Conservation (phyloP, 768 basidiomycete species). For the Amanita thiersii region DNA sequence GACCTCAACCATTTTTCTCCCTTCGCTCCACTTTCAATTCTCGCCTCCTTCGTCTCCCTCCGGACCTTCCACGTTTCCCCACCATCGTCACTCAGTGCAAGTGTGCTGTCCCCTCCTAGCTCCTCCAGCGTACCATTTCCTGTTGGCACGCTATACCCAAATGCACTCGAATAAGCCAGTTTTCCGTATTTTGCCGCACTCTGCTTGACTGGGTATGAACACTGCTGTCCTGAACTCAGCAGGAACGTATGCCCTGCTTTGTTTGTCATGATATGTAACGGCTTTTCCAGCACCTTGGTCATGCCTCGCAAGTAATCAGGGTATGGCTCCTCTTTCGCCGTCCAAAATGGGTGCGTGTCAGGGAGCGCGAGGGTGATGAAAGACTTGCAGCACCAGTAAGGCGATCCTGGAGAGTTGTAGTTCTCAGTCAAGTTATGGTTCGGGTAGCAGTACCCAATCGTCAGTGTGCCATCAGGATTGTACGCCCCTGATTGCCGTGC, state of each 20-base stretch:
- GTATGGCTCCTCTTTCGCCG: constrained; percentile 55
- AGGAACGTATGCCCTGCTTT: constrained; percentile 59
- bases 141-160: constrained; percentile 69
- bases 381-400: constrained; percentile 79
- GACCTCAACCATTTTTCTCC: constrained; percentile 47
- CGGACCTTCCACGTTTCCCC: constrained; percentile 71
- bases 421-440: constrained; percentile 74
- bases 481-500: constrained; percentile 54
- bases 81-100: constrained; percentile 61
- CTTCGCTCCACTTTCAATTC: too few relatives aligned
- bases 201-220: constrained; percentile 73
- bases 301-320: constrained; percentile 39
- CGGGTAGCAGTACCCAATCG: constrained; percentile 63
- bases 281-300: constrained; percentile 47
- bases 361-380: constrained; percentile 62
- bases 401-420: constrained; percentile 73
- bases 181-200: constrained; percentile 77
- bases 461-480: constrained; percentile 57
- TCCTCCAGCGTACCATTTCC: constrained; percentile 64
- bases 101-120: constrained; percentile 59
- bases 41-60: constrained; percentile 52
- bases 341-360: constrained; percentile 67
- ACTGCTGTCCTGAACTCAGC: constrained; percentile 71
- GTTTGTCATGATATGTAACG: constrained; percentile 61
- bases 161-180: constrained; percentile 68